These are phyloP conservation scores for Pestalotiopsis sp. DNA, from an alignment of 2,329 filamentous ascomycete species.

Conservation along the genomic window DNA sequence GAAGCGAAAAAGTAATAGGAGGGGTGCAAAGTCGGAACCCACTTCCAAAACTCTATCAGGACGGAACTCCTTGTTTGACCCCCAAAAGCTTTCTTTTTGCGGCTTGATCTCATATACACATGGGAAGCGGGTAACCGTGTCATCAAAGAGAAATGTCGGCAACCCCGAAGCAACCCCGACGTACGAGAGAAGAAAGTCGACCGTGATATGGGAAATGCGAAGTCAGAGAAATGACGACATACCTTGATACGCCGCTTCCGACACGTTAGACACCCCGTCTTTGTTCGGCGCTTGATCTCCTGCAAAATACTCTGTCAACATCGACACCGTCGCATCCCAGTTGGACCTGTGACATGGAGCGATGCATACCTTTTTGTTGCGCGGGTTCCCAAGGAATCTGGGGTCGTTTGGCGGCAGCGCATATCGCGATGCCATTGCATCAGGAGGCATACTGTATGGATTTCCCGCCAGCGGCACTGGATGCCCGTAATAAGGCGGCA, in stretches of 20 bases:
- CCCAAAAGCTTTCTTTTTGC: not conserved
- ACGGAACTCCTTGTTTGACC: slow-evolving; percentile 1
- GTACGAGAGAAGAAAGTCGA: not conserved
- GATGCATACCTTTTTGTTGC: slow-evolving; percentile 59
- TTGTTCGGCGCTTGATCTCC: slow-evolving; percentile 66
- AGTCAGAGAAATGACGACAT: slow-evolving; percentile 34
- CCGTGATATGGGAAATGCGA: slow-evolving; percentile 9
- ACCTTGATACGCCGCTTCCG: slow-evolving; percentile 66
- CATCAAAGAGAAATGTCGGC: not conserved
- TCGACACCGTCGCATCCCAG: slow-evolving; percentile 16
- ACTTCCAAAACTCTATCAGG: slow-evolving; percentile 47
- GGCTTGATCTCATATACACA: not conserved
- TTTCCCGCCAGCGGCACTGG: slow-evolving; percentile 37
- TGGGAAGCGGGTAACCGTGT: not conserved
- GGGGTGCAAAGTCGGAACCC: slow-evolving; percentile 15
- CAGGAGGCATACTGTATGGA: slow-evolving; percentile 46
- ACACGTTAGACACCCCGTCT: slow-evolving; percentile 65
- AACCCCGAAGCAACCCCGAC: not conserved
- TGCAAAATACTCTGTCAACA: slow-evolving; percentile 30
- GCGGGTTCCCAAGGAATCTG: slow-evolving; percentile 48
- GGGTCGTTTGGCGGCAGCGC: slow-evolving; percentile 51
- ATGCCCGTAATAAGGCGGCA: slow-evolving; percentile 46
- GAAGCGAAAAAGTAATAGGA: slow-evolving; percentile 17
- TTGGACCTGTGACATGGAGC: slow-evolving; percentile 26
- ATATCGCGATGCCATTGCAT: slow-evolving; percentile 46